Evolutionary conservation across 2,329 filamentous ascomycete genomes (phyloP), one percentile per base, ranked within the genome.

Genomic region (Claviceps lovelessii): DNA sequence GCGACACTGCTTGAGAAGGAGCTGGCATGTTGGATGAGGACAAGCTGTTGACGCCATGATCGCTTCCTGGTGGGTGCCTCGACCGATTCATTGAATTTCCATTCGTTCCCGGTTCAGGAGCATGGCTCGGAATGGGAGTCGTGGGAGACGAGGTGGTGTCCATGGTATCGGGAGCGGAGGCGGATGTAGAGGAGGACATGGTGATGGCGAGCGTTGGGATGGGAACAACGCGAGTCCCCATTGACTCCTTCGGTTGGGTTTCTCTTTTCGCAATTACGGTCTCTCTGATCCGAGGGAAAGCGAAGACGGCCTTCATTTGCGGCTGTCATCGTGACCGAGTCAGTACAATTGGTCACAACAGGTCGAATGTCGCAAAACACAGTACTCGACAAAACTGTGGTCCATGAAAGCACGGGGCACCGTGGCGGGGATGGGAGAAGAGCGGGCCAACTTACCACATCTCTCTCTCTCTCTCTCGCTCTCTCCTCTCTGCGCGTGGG

Each of bases 121-220:
- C 71, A 59, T 74, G 75, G 61, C 67, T 71, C n/a, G 68, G 63
- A 54, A 69, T 70, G 35, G 71, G 68, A 54, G 73, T 67, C 55
- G 70, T 73, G 58, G 73, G 72, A 53, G 77, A 76, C 42, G 76
- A 78, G 41, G 78, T 77, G 59, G 81, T 74, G 58, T 83, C 80
- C 79, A 83, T 84, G 56, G 78, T 78, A 55, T 83, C 79, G 61
- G 80, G 78, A 60, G 75, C 77, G 35, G 76, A 76, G 51, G 76
- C 76, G 23, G 79, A 76, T 54, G 77, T 73, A 59, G 80, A 75
- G 54, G 78, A 74, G 59, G 80, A 80, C 70, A 78, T 80, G 65
- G 78, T 76, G 64, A 80, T 77, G 56, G 73, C 77, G 42, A 79
- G 76, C 55, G 74, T 74, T 57, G 77, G 71, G 60, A 82, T 79